Percentiles rank a stretch among this genome's conserved stretches.
Evolutionary conservation across 2,329 filamentous ascomycete species (phyloP).

Genomic region (Epichloe coenophiala): DNA sequence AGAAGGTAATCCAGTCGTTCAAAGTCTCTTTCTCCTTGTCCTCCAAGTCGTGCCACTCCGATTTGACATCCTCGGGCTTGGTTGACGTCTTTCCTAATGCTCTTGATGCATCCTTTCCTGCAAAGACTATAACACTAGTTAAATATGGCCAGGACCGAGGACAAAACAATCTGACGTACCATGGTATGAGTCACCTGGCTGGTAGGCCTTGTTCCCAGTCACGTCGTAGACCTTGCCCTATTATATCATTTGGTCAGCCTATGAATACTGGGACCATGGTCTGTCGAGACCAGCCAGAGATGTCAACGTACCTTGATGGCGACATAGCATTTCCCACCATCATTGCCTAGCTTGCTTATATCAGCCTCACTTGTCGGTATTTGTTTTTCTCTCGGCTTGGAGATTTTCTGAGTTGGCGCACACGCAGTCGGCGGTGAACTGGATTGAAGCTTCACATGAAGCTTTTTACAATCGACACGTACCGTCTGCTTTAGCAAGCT

Average conservation of each 20-base stretch:
- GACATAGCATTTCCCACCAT: slow-evolving; percentile 53
- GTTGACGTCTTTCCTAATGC: slow-evolving; percentile 78
- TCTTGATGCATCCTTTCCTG: slow-evolving; percentile 89
- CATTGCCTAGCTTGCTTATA: slow-evolving; percentile 35
- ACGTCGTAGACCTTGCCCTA: slow-evolving; percentile 93
- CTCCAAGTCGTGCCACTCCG: slow-evolving; percentile 71
- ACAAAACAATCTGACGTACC: slow-evolving; percentile 40
- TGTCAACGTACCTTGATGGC: slow-evolving; percentile 49
- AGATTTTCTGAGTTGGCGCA: not conserved
- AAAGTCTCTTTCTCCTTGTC: slow-evolving; percentile 78
- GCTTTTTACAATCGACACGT: slow-evolving; percentile 17
- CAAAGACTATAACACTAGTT: slow-evolving; percentile 54
- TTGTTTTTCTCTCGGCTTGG: not conserved
- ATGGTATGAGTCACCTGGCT: slow-evolving; percentile 68
- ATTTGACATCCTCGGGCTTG: slow-evolving; percentile 66
- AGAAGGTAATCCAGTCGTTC: slow-evolving; percentile 91
- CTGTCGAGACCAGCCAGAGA: not conserved
- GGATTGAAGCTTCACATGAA: not conserved
- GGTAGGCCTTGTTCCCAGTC: slow-evolving; percentile 76
- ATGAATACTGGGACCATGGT: not conserved
- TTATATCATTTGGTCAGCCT: slow-evolving; percentile 21
- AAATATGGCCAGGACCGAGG: not conserved
- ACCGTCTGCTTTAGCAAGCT: slow-evolving; percentile 77
- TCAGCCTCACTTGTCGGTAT: not conserved
- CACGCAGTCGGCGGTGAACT: not conserved